Evolutionary conservation across 352 stramenopile genomes (phyloP), one percentile per base, ranked within the genome.

Genomic region (Phytophthora foliorum): DNA sequence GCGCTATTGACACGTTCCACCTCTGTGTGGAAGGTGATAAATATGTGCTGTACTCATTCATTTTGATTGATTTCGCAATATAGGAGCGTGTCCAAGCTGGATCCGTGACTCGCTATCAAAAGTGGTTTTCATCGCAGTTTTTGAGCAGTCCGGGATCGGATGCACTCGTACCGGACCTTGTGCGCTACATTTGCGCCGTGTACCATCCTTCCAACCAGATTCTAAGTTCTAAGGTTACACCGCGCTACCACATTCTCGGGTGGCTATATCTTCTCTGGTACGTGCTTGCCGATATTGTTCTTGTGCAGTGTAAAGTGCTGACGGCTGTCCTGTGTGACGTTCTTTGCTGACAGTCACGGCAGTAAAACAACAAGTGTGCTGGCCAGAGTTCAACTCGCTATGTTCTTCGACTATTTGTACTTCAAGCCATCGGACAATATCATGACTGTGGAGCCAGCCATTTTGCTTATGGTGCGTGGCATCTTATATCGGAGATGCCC

Each of bases 401-500:
- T 96, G 84, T 96, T 94, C 65, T 94, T 96, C 39, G 88, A 96
- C 58, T 96, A 89, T 67, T 64, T 96, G 32, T 94, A 96, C 64
- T 96, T 94, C 62, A 92, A 91, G 53, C 64, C 79, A 8, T 84
- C 69, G 5, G 86, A 94, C 68, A 93, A 89, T 72, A 88, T 96
- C 42, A 94, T 94, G 86, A 84, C 75, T 41, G 81, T 96, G 50
- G 88, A 96, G 51, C 88, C 88, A 38, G 81, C 88, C 0, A 93
- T 94, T 61, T 69, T 96, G 41, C 74, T 96, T 7, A 93, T 96
- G 86, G 86, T 95, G 62, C 41, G 80, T 50, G 38, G 22, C 42
- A 11, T 14, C 10, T 25, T 27, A 16, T 2, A 3, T 29, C 9
- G 4, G 7, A 6, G 19, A 49, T 27, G 19, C 7, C 14, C 17